Percentiles rank a stretch among this genome's conserved stretches.
phyloP scores from a whole-genome alignment of 208 protist species.

The Tetramitus jugosus region DNA sequence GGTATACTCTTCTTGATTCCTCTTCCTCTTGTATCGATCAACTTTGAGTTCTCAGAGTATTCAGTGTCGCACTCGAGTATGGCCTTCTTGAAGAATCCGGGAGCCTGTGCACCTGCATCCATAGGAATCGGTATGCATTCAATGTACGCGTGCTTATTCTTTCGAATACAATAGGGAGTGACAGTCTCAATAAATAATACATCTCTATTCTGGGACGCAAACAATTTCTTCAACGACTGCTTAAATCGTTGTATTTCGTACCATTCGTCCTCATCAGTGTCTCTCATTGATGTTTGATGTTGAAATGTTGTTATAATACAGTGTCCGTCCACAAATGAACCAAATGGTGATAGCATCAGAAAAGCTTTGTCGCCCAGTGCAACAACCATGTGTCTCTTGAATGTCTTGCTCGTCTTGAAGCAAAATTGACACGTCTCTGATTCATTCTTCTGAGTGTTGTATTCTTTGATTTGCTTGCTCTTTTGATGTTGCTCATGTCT shows the following conservation, averaged over 20 bases:
- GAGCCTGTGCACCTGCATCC: background rate
- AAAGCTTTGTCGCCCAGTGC: background rate
- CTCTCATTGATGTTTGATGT: background rate
- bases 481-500: background rate
- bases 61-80: background rate
- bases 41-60: background rate
- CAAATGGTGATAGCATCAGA: background rate
- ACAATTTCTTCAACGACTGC: background rate
- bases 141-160: background rate
- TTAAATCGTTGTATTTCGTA: conserved; percentile 16
- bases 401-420: background rate
- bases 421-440: background rate
- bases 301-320: background rate
- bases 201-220: background rate
- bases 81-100: conserved; percentile 18
- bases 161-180: background rate
- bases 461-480: background rate
- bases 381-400: conserved; percentile 5
- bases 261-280: conserved; percentile 11
- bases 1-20: background rate
- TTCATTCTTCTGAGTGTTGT: background rate
- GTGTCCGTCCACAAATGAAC: background rate
- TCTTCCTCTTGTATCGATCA: conserved; percentile 15
- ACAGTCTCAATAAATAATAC: conserved; percentile 16
- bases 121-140: background rate